Evolutionary conservation across 208 protist genomes (phyloP).

Genomic region (Acanthamoeba rhysodes): DNA sequence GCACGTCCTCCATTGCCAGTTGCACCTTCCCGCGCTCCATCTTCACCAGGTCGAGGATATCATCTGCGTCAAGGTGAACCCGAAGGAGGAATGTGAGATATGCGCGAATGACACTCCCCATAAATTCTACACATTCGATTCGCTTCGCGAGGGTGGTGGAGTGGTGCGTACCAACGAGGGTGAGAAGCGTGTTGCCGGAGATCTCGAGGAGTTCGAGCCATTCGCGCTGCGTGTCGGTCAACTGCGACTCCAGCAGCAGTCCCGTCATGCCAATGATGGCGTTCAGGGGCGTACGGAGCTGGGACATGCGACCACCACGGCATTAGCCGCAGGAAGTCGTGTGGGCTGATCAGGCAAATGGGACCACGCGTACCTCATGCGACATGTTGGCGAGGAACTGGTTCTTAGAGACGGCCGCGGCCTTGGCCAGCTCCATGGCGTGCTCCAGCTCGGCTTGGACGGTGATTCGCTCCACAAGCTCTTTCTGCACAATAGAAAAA

Average conservation of each 20-base stretch:
- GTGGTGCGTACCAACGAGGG: not conserved
- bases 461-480: not conserved
- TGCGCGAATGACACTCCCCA: not conserved
- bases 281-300: slow-evolving; percentile 7
- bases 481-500: not conserved
- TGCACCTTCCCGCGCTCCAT: not conserved
- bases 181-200: not conserved
- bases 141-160: too few species aligned
- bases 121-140: not conserved
- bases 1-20: not conserved
- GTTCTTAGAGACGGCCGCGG: not conserved
- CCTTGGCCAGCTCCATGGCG: slow-evolving; percentile 18
- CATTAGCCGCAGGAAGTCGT: not conserved
- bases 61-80: not conserved
- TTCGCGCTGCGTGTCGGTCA: not conserved
- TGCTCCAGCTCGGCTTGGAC: not conserved
- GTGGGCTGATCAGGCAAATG: too few species aligned
- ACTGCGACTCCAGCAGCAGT: not conserved
- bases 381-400: slow-evolving; percentile 16
- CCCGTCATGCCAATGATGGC: slow-evolving; percentile 7
- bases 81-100: not conserved
- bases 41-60: not conserved
- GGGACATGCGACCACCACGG: not conserved
- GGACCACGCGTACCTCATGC: not conserved
- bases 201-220: not conserved